These are phyloP conservation scores for Gnetum montanum DNA, from an alignment of 75 land plant species.

Conservation along the genomic window DNA sequence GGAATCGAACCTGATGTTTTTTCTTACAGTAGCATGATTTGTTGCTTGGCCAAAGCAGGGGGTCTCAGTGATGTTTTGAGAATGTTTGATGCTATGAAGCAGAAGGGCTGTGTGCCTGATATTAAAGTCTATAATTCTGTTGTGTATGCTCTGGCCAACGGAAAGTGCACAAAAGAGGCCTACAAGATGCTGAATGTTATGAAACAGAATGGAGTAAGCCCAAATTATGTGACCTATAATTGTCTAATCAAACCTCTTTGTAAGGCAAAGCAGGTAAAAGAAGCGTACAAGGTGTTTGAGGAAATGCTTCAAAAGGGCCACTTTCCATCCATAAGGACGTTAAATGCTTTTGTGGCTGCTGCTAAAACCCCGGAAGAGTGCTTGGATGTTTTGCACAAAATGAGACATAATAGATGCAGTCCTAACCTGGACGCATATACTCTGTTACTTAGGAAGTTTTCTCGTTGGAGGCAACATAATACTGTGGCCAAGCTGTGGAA, in stretches of 20 bases:
- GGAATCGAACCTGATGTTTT: slow-evolving; percentile 29
- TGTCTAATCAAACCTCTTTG: slow-evolving; percentile 48
- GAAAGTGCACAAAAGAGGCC: slow-evolving; percentile 22
- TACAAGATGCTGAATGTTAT: slow-evolving; percentile 28
- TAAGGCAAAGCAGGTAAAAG: slow-evolving; percentile 23
- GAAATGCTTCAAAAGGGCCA: slow-evolving; percentile 33
- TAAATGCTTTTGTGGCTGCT: slow-evolving; percentile 44
- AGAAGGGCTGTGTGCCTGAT: slow-evolving; percentile 33
- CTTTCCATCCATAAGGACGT: slow-evolving; percentile 33
- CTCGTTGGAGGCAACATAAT: slow-evolving; percentile 32
- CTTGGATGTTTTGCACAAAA: slow-evolving; percentile 51
- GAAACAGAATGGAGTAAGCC: slow-evolving; percentile 47
- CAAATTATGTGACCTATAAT: slow-evolving; percentile 43
- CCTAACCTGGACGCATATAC: slow-evolving; percentile 54
- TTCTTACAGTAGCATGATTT: slow-evolving; percentile 52
- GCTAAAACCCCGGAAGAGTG: slow-evolving; percentile 46
- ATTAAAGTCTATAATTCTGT: slow-evolving; percentile 73
- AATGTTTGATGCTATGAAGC: slow-evolving; percentile 54
- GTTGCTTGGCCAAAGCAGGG: slow-evolving; percentile 55
- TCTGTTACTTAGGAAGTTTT: slow-evolving; percentile 51
- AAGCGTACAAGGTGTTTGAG: slow-evolving; percentile 23
- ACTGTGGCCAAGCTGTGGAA: slow-evolving; percentile 37
- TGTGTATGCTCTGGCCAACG: slow-evolving; percentile 50
- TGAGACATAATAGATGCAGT: slow-evolving; percentile 46
- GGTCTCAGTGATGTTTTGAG: slow-evolving; percentile 44